Base-by-base conservation (phyloP, 228 moss, liverwort and hornwort genomes). In the Sphagnum magellanicum region DNA sequence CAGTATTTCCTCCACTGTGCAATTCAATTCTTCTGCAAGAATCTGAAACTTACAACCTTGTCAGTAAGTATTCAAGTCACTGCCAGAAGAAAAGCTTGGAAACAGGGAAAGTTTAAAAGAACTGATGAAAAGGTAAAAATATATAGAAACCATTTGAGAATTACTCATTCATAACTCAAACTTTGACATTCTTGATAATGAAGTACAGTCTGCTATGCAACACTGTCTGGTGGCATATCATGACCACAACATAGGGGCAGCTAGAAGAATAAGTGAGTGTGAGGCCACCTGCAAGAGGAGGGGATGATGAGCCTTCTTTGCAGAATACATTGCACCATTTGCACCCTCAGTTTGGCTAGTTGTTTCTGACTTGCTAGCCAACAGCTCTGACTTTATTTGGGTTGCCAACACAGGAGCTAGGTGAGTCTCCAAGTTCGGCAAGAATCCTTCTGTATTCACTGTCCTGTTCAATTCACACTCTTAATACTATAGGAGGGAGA, bases 341-440 rank as follows among this genome's bases (percentile, higher is more conserved):
- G 80, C 88, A 67, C 73, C 83, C 73, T 83, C 88, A 58, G 72
- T 67, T 64, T 81, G 79, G 49, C 63, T 62, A 70, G 71, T 78
- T 50, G 52, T 50, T 63, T 87, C 87, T 68, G 79, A 71, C 75
- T 79, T 81, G 73, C 79, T 85, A 32, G 32, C 32, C 75, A 85
- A 75, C 75, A 92, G 80, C 75, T 90, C 92, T 53, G 84, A 0
- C 72, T 78, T 88, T 6, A 92, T 92, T 73, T 92, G 88, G 57
- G 90, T 92, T 60, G 92, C 92, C 77, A 92, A 72, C 49, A 92
- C 84, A 57, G 92, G 92, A 53, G 92, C 92, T 75, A 92, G 78
- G 68, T 92, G 92, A 73, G 88, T 81, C 76, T 92, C 92, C 75
- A 90, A 63, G 71, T 92, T 90, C 52, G 90, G 90, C 82, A 90